Conservation (phyloP, 495 filamentous ascomycete genomes). For the Cudoniella acicularis region DNA sequence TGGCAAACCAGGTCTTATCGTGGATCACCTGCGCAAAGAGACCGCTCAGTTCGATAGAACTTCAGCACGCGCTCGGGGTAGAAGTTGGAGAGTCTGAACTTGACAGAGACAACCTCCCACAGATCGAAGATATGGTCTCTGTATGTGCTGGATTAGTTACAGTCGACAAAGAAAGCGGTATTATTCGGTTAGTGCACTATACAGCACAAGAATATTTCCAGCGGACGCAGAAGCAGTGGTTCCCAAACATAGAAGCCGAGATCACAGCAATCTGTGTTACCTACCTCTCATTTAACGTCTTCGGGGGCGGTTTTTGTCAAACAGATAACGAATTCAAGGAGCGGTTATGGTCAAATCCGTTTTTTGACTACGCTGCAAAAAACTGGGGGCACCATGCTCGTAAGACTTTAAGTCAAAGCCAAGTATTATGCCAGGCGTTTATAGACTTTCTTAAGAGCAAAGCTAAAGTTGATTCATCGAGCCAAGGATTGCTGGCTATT, state of each 20-base stretch:
- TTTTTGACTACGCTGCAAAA: neutral
- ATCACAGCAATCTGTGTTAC: conserved; percentile 40
- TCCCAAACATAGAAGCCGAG: conserved; percentile 30
- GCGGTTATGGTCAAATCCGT: neutral
- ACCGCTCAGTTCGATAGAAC: conserved; percentile 15
- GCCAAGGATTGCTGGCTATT: neutral
- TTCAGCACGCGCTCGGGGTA: conserved; percentile 19
- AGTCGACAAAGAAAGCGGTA: conserved; percentile 41
- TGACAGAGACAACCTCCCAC: conserved; percentile 31
- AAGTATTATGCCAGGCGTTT: neutral
- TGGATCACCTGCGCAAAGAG: conserved; percentile 22
- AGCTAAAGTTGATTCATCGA: neutral
- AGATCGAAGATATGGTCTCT: conserved; percentile 29
- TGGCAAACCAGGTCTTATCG: conserved; percentile 10
- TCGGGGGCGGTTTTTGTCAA: neutral
- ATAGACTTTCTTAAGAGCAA: neutral
- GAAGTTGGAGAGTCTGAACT: conserved; percentile 23
- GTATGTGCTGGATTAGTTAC: conserved; percentile 54
- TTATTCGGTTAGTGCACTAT: conserved; percentile 54
- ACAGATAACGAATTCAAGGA: neutral
- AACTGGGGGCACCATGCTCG: neutral
- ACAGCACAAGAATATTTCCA: conserved; percentile 53
- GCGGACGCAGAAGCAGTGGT: conserved; percentile 30
- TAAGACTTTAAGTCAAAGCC: neutral
- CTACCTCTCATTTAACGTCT: conserved; percentile 21